phyloP scores from a whole-genome alignment of 768 basidiomycete genomes.

The Cantharellus anzutake region DNA sequence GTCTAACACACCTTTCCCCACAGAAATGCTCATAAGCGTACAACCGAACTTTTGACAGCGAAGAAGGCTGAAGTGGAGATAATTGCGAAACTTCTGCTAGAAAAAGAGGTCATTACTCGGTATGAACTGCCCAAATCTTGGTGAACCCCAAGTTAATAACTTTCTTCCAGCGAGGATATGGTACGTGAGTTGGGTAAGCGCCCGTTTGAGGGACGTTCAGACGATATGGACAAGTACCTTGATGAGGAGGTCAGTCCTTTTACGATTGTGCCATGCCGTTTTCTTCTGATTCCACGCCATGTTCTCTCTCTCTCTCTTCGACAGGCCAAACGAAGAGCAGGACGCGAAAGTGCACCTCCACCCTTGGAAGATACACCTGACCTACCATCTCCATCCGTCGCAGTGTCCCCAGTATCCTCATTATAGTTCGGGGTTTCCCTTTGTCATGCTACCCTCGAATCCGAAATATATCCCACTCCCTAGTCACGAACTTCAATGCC shows the following conservation, averaged over 20 bases:
- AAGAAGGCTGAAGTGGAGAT: constrained; percentile 83
- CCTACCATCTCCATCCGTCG: background rate
- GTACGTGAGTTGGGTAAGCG: constrained; percentile 63
- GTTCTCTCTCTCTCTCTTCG: background rate
- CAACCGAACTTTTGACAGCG: constrained; percentile 57
- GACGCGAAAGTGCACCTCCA: constrained; percentile 3
- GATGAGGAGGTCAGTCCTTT: constrained; percentile 27
- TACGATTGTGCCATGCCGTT: background rate
- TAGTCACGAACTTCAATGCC: too few species aligned
- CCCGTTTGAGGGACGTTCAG: constrained; percentile 54
- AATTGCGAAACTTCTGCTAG: constrained; percentile 74
- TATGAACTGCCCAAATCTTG: constrained; percentile 18
- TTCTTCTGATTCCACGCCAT: background rate
- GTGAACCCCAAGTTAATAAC: constrained; percentile 1
- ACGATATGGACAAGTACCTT: constrained; percentile 98
- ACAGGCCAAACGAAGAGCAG: background rate
- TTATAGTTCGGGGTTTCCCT: background rate
- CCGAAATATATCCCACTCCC: too few species aligned
- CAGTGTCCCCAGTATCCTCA: background rate
- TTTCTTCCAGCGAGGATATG: constrained; percentile 58
- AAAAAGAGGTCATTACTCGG: constrained; percentile 93
- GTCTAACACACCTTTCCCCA: background rate
- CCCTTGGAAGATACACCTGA: constrained; percentile 8
- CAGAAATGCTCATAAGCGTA: constrained; percentile 65
- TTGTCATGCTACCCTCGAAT: too few species aligned